Evolutionary conservation across 495 filamentous ascomycete species (phyloP).

Genomic region (Neurospora discreta): DNA sequence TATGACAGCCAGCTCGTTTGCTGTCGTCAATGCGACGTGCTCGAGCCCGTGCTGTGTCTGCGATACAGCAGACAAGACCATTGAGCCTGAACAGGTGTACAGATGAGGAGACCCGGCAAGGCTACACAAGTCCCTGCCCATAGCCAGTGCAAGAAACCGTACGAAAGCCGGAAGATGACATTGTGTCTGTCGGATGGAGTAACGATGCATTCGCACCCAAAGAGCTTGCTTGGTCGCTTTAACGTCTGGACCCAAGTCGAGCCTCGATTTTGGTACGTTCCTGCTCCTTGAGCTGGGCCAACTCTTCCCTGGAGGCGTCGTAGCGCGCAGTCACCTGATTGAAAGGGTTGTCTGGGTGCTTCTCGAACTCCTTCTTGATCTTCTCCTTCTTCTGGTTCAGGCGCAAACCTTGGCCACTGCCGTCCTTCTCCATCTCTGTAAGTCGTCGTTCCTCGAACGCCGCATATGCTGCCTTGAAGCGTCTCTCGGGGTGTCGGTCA

Average conservation of each 20-base stretch:
- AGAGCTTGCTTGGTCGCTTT: not conserved
- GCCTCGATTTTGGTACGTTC: conserved; percentile 69
- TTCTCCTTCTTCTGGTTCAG: conserved; percentile 69
- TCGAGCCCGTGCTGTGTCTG: not conserved
- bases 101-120: not conserved
- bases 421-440: conserved; percentile 73
- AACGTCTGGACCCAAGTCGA: conserved; percentile 39
- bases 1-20: not conserved
- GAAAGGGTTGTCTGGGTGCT: conserved; percentile 86
- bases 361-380: conserved; percentile 80
- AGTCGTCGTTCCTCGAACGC: conserved; percentile 75
- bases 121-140: conserved; percentile 3
- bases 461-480: conserved; percentile 83
- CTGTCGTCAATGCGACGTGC: not conserved
- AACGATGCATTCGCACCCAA: not conserved
- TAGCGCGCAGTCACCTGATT: conserved; percentile 65
- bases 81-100: not conserved
- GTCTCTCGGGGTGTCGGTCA: conserved; percentile 74
- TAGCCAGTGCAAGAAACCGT: conserved; percentile 2
- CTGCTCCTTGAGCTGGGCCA: conserved; percentile 48
- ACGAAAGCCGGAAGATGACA: not conserved
- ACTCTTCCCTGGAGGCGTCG: conserved; percentile 70
- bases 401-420: conserved; percentile 55
- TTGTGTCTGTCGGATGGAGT: not conserved
- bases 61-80: not conserved